Conservation (phyloP, 495 filamentous ascomycete species). For the Penicillium bovifimosum region DNA sequence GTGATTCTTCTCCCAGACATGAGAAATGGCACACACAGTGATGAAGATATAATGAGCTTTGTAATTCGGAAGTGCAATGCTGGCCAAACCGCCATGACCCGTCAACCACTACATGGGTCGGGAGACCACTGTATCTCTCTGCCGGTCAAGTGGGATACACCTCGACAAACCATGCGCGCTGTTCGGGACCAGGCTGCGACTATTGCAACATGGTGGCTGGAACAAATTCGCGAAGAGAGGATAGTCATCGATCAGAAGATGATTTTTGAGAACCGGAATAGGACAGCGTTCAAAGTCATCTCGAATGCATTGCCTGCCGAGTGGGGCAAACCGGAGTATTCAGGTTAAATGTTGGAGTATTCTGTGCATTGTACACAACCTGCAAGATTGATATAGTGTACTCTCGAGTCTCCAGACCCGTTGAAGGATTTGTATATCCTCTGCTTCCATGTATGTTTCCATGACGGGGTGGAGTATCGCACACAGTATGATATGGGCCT, state of each 20-base stretch:
- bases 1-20: not conserved
- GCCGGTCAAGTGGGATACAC: not conserved
- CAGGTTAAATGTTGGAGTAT: not conserved
- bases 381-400: no score
- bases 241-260: not conserved
- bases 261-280: not conserved
- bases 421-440: no score
- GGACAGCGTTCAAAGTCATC: not conserved
- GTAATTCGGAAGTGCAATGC: not conserved
- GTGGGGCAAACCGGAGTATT: conserved; percentile 11
- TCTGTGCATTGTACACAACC: no score
- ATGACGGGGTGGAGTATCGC: no score
- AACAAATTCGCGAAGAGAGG: not conserved
- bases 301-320: not conserved
- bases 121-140: not conserved
- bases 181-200: not conserved
- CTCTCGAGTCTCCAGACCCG: no score
- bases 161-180: not conserved
- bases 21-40: not conserved
- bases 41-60: not conserved
- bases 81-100: not conserved
- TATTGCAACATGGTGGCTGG: not conserved
- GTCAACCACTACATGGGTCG: not conserved
- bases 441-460: no score
- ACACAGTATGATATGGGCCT: no score